Base-by-base conservation (phyloP, 352 stramenopile species). In the Lagenidium sp. region DNA sequence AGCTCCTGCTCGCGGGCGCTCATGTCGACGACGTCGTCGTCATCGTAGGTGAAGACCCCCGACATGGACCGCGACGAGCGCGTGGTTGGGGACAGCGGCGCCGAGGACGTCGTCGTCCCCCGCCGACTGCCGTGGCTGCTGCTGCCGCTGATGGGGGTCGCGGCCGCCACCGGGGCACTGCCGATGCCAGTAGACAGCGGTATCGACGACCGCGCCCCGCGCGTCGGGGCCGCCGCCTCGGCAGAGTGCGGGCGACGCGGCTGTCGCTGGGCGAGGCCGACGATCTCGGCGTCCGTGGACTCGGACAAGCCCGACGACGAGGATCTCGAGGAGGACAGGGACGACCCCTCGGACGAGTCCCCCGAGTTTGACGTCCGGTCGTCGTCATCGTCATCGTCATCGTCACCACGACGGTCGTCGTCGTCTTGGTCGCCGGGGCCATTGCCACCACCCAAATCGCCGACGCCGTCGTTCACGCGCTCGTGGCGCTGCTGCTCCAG, bases 1-100 rank as follows among this genome's bases (percentile, higher is more conserved):
- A 96, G 71, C 49, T 94, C 81, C 45, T 95, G 84, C 43, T 95
- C 83, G 22, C 62, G 57, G 21, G 75, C 78, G 26, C 86, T 90
- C 68, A 88, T 88, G 25, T 86, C 73, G 42, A 68, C 58, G 10
- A 67, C 39, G 26, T 87, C 74, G 15, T 84, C 77, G 18, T 90
- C 71, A 15, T 82, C 73, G 23, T 63, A 63, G 18, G 48, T 52
- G 31, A 81, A 69, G 24, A 32, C 47, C 12, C 47, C 47, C 8
- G 47, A 52, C 53, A 55, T 60, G 19, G 29, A 32, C 2, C 46
- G 47, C 18, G 44, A 47, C 7, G 26, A 41, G 7, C 36, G 21
- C 22, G 52, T 54, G 1, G 32, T 30, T 13, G 41, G 47, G 13
- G 46, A 47, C 13, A 36, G 32, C 12, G 18, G 2, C 11, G 44